Evolutionary conservation across 768 basidiomycete genomes (phyloP).

Genomic region (Myochromella boudieri): DNA sequence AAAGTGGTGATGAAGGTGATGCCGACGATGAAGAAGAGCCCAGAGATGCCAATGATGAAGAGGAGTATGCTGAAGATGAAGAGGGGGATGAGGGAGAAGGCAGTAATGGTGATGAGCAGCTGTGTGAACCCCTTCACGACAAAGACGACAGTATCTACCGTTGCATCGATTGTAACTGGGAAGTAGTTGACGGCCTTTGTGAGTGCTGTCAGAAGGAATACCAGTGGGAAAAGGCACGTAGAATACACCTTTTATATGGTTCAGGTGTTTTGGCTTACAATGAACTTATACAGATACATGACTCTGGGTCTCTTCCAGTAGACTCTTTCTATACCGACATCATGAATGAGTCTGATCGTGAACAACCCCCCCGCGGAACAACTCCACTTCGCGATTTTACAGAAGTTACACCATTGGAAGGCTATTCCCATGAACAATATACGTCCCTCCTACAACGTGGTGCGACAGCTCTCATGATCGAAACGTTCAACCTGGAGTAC

Average conservation of each 20-base stretch:
- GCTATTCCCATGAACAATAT: constrained; percentile 23
- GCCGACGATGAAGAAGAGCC: too few species aligned
- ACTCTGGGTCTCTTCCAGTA: background rate
- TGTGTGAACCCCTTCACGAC: constrained; percentile 30
- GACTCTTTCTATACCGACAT: constrained; percentile 19
- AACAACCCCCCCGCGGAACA: constrained; percentile 23
- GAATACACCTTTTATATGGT: background rate
- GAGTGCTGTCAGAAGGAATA: constrained; percentile 20
- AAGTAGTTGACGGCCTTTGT: constrained; percentile 31
- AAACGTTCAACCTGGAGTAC: constrained; percentile 33
- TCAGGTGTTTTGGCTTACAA: background rate
- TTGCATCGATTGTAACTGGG: constrained; percentile 28
- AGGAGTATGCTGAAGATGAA: background rate
- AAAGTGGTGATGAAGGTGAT: too few species aligned
- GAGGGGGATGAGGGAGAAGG: background rate
- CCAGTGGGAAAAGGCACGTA: constrained; percentile 7
- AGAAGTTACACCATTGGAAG: constrained; percentile 2
- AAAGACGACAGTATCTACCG: constrained; percentile 18
- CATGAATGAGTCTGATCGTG: constrained; percentile 24
- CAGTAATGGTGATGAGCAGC: background rate
- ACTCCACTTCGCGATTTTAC: constrained; percentile 28
- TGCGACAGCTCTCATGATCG: constrained; percentile 37
- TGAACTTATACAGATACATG: background rate
- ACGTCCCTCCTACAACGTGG: constrained; percentile 28
- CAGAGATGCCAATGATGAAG: too few species aligned